Evolutionary conservation across 768 basidiomycete species (phyloP).

Genomic region (Galerina sulciceps): DNA sequence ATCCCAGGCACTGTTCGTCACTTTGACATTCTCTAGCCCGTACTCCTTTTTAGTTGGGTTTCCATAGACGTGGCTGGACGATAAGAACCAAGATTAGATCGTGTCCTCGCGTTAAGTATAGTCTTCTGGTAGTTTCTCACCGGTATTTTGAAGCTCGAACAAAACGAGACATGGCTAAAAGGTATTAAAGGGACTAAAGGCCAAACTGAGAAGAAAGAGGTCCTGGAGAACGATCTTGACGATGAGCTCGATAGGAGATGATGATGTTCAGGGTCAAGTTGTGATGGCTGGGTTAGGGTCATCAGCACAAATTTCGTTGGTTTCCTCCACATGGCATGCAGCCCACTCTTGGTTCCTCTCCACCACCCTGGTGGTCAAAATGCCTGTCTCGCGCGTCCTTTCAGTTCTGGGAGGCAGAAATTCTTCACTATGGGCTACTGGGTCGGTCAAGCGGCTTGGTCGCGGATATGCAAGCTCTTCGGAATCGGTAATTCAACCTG

Average conservation of each 20-base stretch:
- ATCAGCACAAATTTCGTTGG: conserved; percentile 4
- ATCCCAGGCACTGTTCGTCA: conserved; percentile 93
- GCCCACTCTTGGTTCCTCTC: conserved; percentile 3
- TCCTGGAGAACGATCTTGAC: neutral
- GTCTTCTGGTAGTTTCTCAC: conserved; percentile 39
- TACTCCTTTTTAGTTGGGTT: conserved; percentile 87
- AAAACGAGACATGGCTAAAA: conserved; percentile 74
- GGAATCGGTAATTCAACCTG: conserved; percentile 15
- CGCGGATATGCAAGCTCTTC: conserved; percentile 27
- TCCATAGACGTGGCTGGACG: conserved; percentile 85
- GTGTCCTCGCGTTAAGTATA: conserved; percentile 4
- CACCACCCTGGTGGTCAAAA: conserved; percentile 14
- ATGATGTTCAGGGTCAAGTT: conserved; percentile 9
- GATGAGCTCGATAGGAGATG: conserved; percentile 6
- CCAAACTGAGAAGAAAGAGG: neutral
- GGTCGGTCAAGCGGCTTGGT: neutral
- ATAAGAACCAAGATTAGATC: conserved; percentile 18
- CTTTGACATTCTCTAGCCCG: conserved; percentile 80
- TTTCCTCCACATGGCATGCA: neutral
- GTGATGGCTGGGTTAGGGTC: conserved; percentile 25
- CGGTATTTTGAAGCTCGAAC: conserved; percentile 88
- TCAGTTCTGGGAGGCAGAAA: conserved; percentile 15
- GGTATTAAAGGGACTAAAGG: neutral
- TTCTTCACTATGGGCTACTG: neutral
- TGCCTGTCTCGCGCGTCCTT: conserved; percentile 18